phyloP scores from a whole-genome alignment of 345 rosid species.

The Gossypium sturtianum region DNA sequence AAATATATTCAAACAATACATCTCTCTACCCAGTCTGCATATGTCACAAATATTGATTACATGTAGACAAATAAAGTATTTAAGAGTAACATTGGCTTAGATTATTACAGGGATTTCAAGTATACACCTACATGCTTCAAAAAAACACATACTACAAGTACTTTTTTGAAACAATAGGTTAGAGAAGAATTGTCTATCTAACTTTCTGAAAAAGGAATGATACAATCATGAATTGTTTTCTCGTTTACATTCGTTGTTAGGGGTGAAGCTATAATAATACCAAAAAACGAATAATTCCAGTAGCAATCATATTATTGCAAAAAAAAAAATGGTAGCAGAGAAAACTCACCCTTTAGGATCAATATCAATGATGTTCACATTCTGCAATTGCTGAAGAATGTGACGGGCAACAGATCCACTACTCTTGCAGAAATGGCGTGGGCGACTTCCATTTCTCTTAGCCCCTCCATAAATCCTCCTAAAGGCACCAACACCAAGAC shows the following conservation, averaged over 20 bases:
- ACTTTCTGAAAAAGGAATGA: not conserved
- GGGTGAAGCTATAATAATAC: not conserved
- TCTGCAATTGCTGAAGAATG: slow-evolving; percentile 44
- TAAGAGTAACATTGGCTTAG: no score
- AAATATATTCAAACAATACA: no score
- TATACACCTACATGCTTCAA: not conserved
- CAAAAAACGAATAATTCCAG: not conserved
- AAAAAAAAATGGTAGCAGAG: not conserved
- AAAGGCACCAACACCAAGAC: slow-evolving; percentile 49
- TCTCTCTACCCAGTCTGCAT: no score
- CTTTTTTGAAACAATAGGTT: no score
- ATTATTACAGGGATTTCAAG: not conserved
- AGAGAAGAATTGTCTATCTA: no score
- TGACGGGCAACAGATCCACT: slow-evolving; percentile 52
- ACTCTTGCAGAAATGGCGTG: slow-evolving; percentile 46
- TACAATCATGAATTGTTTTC: not conserved
- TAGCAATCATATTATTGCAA: not conserved
- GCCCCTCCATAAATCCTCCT: slow-evolving; percentile 47
- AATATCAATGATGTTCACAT: slow-evolving; percentile 30
- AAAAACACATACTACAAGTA: not conserved
- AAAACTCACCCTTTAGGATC: slow-evolving; percentile 39
- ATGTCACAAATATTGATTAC: no score
- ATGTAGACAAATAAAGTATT: no score
- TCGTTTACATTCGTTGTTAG: not conserved
- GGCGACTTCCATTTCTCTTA: slow-evolving; percentile 49